Evolutionary conservation across 768 basidiomycete species (phyloP), one percentile per base, ranked within the genome.

Genomic region (Cantharellus anzutake): DNA sequence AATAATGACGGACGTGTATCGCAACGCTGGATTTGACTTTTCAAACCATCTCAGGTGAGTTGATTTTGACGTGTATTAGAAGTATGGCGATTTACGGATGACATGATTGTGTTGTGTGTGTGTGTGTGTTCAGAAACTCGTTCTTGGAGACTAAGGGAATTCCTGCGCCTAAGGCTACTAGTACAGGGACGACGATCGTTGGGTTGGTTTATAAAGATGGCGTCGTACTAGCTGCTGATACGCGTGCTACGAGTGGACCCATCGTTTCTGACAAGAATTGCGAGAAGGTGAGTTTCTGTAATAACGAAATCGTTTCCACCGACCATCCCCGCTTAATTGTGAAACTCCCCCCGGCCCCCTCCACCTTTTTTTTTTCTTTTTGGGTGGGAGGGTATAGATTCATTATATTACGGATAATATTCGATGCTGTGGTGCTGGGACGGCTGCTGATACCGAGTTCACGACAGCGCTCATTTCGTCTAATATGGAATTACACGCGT

Each of bases 231-330:
- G 96, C 94, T 52, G 96, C 96, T 11, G 96, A 98, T 71, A 99
- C 96, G 1, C 78, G 94, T 66, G 93, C 96, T 3, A 98, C 96
- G 0, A 88, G 83, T 62, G 96, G 94, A 1, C 79, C 80, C 34
- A 97, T 98, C 64, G 89, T 99, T 37, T 90, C 90, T 0, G 94
- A 98, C 75, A 98, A 99, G 80, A 99, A 99, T 73, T 99, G 96
- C 72, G 96, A 98, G 75, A 99, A 99, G 85, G 94, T 93, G 59
- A 53, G 73, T 64, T 4, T 53, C 42, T 20, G 1, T 56, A 35
- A 11, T 55, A 37, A 1, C 5, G 11, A 34, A 59, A 4, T 41
- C 11, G 4, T 59, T 51, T 3, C 34, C 2, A 37, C 20, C 11
- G 37, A 20, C 20, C 20, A 29, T 29, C 20, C 20, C 20, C 20